phyloP scores from a whole-genome alignment of 495 filamentous ascomycete genomes.

The Daldinia concentrica region DNA sequence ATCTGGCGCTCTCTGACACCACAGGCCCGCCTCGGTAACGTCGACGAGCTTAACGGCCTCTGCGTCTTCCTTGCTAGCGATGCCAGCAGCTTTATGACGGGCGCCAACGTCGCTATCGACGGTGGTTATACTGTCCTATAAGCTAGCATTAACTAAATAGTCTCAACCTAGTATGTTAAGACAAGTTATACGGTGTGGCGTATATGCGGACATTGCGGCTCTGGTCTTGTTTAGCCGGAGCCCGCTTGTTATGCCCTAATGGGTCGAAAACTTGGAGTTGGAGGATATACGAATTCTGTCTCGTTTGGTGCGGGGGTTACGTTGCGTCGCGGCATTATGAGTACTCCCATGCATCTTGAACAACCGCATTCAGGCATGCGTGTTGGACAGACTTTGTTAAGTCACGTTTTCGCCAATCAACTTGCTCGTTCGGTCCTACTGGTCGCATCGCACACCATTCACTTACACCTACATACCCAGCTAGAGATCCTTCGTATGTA shows the following conservation, averaged over 20 bases:
- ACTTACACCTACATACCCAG: constrained; percentile 16
- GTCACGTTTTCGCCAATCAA: neutral
- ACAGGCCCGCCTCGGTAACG: constrained; percentile 72
- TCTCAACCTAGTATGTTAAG: constrained; percentile 17
- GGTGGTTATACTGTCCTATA: constrained; percentile 65
- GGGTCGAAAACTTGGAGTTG: neutral
- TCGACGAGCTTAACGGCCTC: constrained; percentile 80
- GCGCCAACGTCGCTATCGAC: constrained; percentile 78
- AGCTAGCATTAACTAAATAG: constrained; percentile 12
- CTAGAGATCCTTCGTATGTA: constrained; percentile 14
- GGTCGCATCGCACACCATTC: constrained; percentile 16
- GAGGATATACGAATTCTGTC: neutral
- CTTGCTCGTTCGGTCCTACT: neutral
- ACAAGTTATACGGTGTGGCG: constrained; percentile 14
- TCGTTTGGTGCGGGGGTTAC: constrained; percentile 35
- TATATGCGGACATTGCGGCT: constrained; percentile 19
- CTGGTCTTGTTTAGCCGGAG: constrained; percentile 33
- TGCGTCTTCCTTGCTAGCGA: constrained; percentile 82
- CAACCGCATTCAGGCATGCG: neutral
- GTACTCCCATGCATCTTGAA: neutral
- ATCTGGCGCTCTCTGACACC: constrained; percentile 82
- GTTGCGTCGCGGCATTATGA: constrained; percentile 31
- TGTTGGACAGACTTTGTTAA: neutral
- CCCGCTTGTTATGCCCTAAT: constrained; percentile 15
- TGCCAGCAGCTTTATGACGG: constrained; percentile 80